Evolutionary conservation across 768 basidiomycete genomes (phyloP).

Genomic region (Agaricus blazei): DNA sequence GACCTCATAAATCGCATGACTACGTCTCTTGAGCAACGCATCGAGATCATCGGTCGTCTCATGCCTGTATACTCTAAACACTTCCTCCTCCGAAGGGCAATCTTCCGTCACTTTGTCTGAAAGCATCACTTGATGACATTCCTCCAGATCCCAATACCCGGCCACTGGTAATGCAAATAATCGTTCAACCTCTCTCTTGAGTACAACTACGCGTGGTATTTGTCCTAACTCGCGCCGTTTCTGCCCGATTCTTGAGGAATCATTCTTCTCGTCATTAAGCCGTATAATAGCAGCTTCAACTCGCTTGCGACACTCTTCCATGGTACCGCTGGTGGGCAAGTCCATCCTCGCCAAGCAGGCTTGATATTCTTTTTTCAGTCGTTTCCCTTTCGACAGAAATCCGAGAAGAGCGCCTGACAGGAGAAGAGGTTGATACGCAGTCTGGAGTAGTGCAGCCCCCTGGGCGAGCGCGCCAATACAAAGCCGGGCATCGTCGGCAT

Average conservation of each 20-base stretch:
- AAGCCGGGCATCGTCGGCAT: constrained; percentile 30
- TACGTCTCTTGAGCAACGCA: constrained; percentile 26
- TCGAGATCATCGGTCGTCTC: constrained; percentile 16
- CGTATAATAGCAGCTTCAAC: constrained; percentile 30
- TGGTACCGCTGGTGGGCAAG: constrained; percentile 29
- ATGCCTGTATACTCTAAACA: constrained; percentile 27
- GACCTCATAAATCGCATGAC: constrained; percentile 27
- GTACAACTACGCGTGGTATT: constrained; percentile 35
- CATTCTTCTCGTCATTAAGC: constrained; percentile 25
- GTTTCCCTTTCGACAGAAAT: constrained; percentile 32
- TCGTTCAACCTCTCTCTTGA: constrained; percentile 40
- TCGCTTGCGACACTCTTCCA: constrained; percentile 30
- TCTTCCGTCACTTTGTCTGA: constrained; percentile 13
- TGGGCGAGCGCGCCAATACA: constrained; percentile 48
- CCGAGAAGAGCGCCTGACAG: constrained; percentile 38
- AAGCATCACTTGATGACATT: constrained; percentile 28
- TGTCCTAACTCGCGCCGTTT: constrained; percentile 35
- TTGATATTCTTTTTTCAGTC: constrained; percentile 31
- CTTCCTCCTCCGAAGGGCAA: constrained; percentile 35
- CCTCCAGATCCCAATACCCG: constrained; percentile 43
- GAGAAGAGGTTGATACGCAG: constrained; percentile 42
- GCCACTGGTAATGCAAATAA: constrained; percentile 42
- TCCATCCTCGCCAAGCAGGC: constrained; percentile 35
- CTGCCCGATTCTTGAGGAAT: constrained; percentile 8
- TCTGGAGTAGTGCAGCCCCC: constrained; percentile 43